phyloP scores from a whole-genome alignment of 306 rosid species.

The Leucaena leucocephala region DNA sequence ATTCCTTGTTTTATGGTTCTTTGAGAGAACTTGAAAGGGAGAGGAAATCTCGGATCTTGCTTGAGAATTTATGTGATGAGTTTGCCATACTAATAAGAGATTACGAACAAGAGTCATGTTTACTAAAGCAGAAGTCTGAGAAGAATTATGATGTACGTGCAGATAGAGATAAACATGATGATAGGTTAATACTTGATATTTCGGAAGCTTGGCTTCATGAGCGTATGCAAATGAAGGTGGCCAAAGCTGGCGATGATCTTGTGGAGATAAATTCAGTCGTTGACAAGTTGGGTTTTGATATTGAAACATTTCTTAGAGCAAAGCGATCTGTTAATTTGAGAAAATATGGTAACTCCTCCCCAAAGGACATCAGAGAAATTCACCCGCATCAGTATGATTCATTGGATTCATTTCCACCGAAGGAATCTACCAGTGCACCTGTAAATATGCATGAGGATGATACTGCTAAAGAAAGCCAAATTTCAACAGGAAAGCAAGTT shows the following conservation, averaged over 20 bases:
- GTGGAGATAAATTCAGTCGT: slow-evolving; percentile 47
- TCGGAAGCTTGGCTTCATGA: slow-evolving; percentile 85
- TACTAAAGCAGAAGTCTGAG: slow-evolving; percentile 45
- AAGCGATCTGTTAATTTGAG: slow-evolving; percentile 42
- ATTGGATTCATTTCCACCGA: slow-evolving; percentile 57
- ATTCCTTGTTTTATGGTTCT: slow-evolving; percentile 47
- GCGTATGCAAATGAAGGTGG: slow-evolving; percentile 57
- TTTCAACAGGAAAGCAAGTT: slow-evolving; percentile 36
- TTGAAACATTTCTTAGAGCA: slow-evolving; percentile 63
- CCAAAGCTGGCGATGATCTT: slow-evolving; percentile 38
- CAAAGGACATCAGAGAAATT: slow-evolving; percentile 43
- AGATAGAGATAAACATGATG: slow-evolving; percentile 42
- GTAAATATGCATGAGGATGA: slow-evolving; percentile 43
- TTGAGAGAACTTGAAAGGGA: slow-evolving; percentile 70
- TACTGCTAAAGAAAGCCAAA: slow-evolving; percentile 35
- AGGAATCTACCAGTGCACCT: slow-evolving; percentile 58
- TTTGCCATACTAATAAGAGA: slow-evolving; percentile 70
- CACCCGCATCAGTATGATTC: slow-evolving; percentile 47
- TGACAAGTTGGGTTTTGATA: slow-evolving; percentile 61
- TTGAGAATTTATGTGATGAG: slow-evolving; percentile 75
- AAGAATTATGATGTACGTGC: slow-evolving; percentile 38
- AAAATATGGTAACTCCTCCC: slow-evolving; percentile 32
- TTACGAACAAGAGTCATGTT: slow-evolving; percentile 56
- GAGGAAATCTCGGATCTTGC: slow-evolving; percentile 54
- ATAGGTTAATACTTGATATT: slow-evolving; percentile 55